Evolutionary conservation across 1,284 basidiomycete genomes (phyloP).

Genomic region (Malassezia pachydermatis): DNA sequence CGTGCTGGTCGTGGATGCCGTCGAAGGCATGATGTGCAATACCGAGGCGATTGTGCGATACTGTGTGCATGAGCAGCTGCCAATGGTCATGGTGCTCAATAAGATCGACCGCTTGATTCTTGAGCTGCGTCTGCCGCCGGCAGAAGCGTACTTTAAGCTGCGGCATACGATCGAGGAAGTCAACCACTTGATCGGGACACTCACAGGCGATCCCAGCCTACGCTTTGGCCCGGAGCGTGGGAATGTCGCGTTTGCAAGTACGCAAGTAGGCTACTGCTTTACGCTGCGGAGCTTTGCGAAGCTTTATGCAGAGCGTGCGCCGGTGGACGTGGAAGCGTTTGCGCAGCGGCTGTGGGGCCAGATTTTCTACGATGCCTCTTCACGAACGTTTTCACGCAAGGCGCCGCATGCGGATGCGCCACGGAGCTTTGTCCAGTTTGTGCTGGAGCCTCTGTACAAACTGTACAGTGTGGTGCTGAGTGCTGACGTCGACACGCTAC

Average conservation of each 20-base stretch:
- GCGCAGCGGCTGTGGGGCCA: conserved; percentile 93
- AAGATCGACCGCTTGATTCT: conserved; percentile 95
- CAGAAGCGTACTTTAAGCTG: conserved; percentile 96
- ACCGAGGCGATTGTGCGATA: conserved; percentile 36
- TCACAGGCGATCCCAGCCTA: conserved; percentile 74
- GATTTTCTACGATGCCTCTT: conserved; percentile 76
- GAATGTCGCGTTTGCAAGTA: conserved; percentile 93
- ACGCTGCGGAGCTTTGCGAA: conserved; percentile 86
- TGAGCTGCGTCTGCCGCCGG: conserved; percentile 86
- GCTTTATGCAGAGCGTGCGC: conserved; percentile 77
- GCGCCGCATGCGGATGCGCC: conserved; percentile 68
- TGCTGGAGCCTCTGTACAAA: conserved; percentile 93
- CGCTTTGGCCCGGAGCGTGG: conserved; percentile 86
- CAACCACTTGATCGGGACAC: conserved; percentile 61
- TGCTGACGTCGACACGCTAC: conserved; percentile 73
- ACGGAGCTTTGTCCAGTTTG: conserved; percentile 88
- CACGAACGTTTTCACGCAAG: conserved; percentile 78
- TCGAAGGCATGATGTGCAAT: conserved; percentile 44
- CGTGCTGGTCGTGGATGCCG: conserved; percentile 59
- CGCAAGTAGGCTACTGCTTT: conserved; percentile 96
- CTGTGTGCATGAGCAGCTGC: conserved; percentile 55
- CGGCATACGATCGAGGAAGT: conserved; percentile 98
- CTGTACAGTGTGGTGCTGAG: conserved; percentile 86
- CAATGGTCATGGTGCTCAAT: conserved; percentile 89
- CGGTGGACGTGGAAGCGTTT: conserved; percentile 54